phyloP scores from a whole-genome alignment of 1,139 yeast genomes.

The Fermentozyma sake region DNA sequence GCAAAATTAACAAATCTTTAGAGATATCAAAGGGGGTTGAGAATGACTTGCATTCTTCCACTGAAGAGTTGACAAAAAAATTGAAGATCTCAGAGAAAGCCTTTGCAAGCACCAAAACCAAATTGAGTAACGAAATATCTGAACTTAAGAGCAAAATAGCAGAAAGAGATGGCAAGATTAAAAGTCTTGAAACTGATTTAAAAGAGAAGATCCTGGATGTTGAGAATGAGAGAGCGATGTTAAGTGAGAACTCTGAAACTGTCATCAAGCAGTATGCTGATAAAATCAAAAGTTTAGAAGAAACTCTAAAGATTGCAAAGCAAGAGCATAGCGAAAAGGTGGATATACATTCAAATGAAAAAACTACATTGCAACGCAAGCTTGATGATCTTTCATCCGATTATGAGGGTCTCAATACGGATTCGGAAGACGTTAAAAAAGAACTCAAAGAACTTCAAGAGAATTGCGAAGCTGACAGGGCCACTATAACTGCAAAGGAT shows the following conservation, averaged over 20 bases:
- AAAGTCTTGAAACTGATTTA: slow-evolving; percentile 15
- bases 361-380: slow-evolving; percentile 6
- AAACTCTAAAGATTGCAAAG: slow-evolving; percentile 10
- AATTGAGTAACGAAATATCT: slow-evolving; percentile 6
- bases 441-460: slow-evolving; percentile 5
- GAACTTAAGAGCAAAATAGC: slow-evolving; percentile 5
- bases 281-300: slow-evolving; percentile 31
- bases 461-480: too few species aligned
- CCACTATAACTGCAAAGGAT: too few species aligned
- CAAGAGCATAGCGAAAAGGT: slow-evolving; percentile 9
- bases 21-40: background rate
- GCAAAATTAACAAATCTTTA: slow-evolving; percentile 1
- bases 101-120: slow-evolving; percentile 5
- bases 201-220: slow-evolving; percentile 36
- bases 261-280: slow-evolving; percentile 45
- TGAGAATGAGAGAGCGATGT: slow-evolving; percentile 45
- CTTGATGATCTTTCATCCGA: slow-evolving; percentile 5
- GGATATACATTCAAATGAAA: slow-evolving; percentile 6
- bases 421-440: slow-evolving; percentile 3
- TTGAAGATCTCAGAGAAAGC: slow-evolving; percentile 6
- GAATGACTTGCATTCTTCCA: slow-evolving; percentile 2
- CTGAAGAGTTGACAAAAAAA: slow-evolving; percentile 4
- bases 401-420: slow-evolving; percentile 5
- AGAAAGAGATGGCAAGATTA: slow-evolving; percentile 9
- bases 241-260: slow-evolving; percentile 47